Conservation (phyloP, 257 asterid species). For the Solanum commersonii region DNA sequence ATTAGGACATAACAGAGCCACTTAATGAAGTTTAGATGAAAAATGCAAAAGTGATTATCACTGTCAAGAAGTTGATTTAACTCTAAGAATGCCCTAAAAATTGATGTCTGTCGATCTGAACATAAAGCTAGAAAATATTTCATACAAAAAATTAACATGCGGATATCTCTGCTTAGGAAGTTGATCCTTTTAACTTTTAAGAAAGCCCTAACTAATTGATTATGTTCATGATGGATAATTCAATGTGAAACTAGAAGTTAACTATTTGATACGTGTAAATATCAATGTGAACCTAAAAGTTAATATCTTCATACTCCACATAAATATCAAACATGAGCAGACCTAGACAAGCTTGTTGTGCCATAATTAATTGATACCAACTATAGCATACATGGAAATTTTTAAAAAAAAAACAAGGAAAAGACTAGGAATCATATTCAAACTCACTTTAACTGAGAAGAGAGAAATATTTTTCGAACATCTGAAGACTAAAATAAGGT, state of each 20-base stretch:
- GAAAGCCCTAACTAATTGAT: not conserved
- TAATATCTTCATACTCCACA: not conserved
- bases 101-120: not conserved
- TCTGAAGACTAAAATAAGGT: not conserved
- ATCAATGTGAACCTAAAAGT: not conserved
- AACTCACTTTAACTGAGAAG: not conserved
- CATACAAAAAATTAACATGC: not conserved
- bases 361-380: not conserved
- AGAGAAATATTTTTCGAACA: not conserved
- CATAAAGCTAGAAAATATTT: not conserved
- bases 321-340: not conserved
- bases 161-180: not conserved
- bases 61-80: not conserved
- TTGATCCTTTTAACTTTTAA: not conserved
- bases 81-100: not conserved
- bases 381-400: not conserved
- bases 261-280: not conserved
- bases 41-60: not conserved
- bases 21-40: not conserved
- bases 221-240: not conserved
- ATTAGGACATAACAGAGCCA: not conserved
- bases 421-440: not conserved
- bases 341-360: not conserved
- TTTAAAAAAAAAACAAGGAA: not conserved
- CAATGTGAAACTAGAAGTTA: not conserved